Evolutionary conservation across 495 filamentous ascomycete species (phyloP).

Genomic region (Tuber calosporum): DNA sequence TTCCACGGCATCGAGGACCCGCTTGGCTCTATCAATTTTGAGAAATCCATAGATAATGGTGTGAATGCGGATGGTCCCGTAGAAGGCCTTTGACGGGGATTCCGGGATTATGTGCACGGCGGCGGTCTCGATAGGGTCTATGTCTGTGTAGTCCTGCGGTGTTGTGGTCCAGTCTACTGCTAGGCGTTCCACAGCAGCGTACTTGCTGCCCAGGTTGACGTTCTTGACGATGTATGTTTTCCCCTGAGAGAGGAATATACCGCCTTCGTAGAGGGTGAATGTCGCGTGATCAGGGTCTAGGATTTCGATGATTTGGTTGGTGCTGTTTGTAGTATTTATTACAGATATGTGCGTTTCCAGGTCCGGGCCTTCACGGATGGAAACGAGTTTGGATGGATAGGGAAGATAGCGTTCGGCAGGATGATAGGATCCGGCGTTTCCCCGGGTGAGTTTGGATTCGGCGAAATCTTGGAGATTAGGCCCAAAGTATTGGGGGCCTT

Average conservation of each 20-base stretch:
- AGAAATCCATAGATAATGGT: slow-evolving; percentile 92
- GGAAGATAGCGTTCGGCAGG: slow-evolving; percentile 84
- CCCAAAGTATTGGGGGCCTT: slow-evolving; percentile 75
- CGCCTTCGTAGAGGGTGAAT: slow-evolving; percentile 95
- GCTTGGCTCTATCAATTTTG: slow-evolving; percentile 74
- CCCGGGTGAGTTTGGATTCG: slow-evolving; percentile 53
- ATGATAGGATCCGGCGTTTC: slow-evolving; percentile 75
- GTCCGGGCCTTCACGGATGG: slow-evolving; percentile 79
- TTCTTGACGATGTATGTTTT: slow-evolving; percentile 85
- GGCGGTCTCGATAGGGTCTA: slow-evolving; percentile 61
- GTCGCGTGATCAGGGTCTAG: slow-evolving; percentile 91
- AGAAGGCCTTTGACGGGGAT: slow-evolving; percentile 62
- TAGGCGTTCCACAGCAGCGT: slow-evolving; percentile 60
- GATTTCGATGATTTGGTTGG: slow-evolving; percentile 84
- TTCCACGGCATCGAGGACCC: slow-evolving; percentile 83
- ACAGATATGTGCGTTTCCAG: slow-evolving; percentile 73
- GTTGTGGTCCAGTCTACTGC: slow-evolving; percentile 91
- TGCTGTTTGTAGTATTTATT: slow-evolving; percentile 73
- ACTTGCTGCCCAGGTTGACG: slow-evolving; percentile 61
- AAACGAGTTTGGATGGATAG: slow-evolving; percentile 69
- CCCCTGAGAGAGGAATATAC: slow-evolving; percentile 95
- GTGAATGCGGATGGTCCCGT: slow-evolving; percentile 72
- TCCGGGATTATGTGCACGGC: slow-evolving; percentile 19
- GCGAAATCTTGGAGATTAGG: slow-evolving; percentile 65
- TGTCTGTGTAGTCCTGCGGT: slow-evolving; percentile 90